Evolutionary conservation across 23 red algal species (phyloP), one percentile per base, ranked within the genome.

Genomic region (Gracilaria gracilis): DNA sequence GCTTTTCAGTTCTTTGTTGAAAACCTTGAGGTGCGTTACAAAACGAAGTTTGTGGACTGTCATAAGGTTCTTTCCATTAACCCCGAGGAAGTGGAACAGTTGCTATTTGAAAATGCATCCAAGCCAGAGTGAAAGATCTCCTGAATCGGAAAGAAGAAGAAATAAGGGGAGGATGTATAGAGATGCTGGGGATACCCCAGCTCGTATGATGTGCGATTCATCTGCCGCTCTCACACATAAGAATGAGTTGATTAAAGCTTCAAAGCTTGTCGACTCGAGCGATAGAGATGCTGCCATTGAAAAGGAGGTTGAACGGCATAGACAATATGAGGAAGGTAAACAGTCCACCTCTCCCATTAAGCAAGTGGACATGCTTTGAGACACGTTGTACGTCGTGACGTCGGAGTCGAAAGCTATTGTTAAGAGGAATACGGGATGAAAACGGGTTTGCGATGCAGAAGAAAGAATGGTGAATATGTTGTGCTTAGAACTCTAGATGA

Each of bases 21-120:
- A 31, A 81, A 81, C 19, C 77, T 81, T 49, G 19, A 81, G 55
- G 48, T 9, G 38, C 42, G 77, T 31, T 81, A 81, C 77, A 58
- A 29, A 1, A 58, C 8, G 24, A 38, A 81, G 55, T 81, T 81
- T 35, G 37, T 23, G 48, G 34, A 81, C 77, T 81, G 48, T 61
- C 48, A 38, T 27, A 21, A 55, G 33, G 48, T 81, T 23, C 55
- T 81, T 37, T 39, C 46, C 8, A 0, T 81, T 8, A 57, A 9
- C 0, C 2, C 34, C 2, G 13, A 58, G 4, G 77, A 58, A 37
- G 47, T 81, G 5, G 77, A 81, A 34, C 50, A 81, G 74, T 35
- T 25, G 12, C 14, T 81, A 13, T 13, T 77, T 16, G 47, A 77
- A 7, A 81, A 81, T 81, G 77, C 27, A 81, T 57, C 47, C 17